Conservation (phyloP, 352 stramenopile species). For the Phytopythium sindhum region DNA sequence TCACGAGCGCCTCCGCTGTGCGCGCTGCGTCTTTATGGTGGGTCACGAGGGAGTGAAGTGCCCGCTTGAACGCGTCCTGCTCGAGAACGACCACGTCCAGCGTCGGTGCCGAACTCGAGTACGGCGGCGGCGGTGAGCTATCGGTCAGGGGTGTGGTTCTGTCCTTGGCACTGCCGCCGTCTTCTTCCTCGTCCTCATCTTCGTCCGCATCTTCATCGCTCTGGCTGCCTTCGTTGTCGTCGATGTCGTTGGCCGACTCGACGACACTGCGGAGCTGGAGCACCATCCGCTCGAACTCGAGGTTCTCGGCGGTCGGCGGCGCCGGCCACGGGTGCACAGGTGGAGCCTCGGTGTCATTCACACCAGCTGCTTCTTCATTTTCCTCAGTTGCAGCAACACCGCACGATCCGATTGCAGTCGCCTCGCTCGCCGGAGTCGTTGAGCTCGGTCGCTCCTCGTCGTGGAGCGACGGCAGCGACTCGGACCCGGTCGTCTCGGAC, state of each 20-base stretch:
- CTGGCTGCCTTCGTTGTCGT: conserved; percentile 24
- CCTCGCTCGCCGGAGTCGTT: conserved; percentile 3
- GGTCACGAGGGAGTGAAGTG: conserved; percentile 21
- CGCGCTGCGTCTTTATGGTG: neutral
- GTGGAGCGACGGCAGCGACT: conserved; percentile 4
- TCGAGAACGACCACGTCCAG: conserved; percentile 31
- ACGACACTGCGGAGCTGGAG: conserved; percentile 68
- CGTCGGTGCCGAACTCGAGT: conserved; percentile 7
- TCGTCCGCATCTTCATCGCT: conserved; percentile 1
- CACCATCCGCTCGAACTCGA: conserved; percentile 79
- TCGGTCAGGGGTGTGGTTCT: neutral
- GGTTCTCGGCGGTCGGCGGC: conserved; percentile 24
- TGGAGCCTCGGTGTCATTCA: conserved; percentile 12
- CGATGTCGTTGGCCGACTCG: conserved; percentile 32
- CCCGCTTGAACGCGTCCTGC: conserved; percentile 31
- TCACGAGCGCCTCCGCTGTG: conserved; percentile 1
- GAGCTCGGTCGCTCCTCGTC: neutral
- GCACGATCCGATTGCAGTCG: neutral
- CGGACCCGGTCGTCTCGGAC: conserved; percentile 10
- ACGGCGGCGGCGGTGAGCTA: conserved; percentile 24
- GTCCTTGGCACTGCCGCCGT: neutral
- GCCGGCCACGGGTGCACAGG: conserved; percentile 3
- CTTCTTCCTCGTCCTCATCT: neutral
- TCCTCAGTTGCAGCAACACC: neutral
- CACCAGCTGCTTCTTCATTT: conserved; percentile 18